Evolutionary conservation across 495 filamentous ascomycete species (phyloP).

Genomic region (Lichina pygmaea): DNA sequence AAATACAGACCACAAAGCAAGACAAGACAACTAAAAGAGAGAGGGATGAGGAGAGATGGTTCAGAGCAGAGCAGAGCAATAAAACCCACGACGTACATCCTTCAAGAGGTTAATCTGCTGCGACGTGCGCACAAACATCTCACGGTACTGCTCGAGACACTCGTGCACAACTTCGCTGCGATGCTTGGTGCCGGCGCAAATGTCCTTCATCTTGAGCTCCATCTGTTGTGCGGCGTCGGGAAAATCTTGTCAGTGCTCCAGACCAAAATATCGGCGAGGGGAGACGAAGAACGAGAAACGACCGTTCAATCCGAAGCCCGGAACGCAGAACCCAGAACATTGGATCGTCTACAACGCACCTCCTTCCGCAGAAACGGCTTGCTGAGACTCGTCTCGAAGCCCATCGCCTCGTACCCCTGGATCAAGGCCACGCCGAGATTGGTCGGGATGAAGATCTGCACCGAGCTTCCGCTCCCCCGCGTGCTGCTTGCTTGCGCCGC

Average conservation of each 20-base stretch:
- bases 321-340: no score
- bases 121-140: slow-evolving; percentile 53
- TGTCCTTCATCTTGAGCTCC: slow-evolving; percentile 82
- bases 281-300: no score
- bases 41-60: neutral
- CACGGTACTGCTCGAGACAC: slow-evolving; percentile 59
- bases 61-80: neutral
- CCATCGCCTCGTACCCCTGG: slow-evolving; percentile 78
- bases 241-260: no score
- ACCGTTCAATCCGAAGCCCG: no score
- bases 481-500: slow-evolving; percentile 9
- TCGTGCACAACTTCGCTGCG: slow-evolving; percentile 47
- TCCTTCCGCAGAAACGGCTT: slow-evolving; percentile 97
- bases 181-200: slow-evolving; percentile 65
- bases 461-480: slow-evolving; percentile 21
- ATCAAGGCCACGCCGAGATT: slow-evolving; percentile 73
- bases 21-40: no score
- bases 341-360: no score
- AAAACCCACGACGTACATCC: slow-evolving; percentile 20
- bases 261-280: no score
- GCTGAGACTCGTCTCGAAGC: slow-evolving; percentile 65
- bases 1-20: no score
- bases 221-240: slow-evolving; percentile 21
- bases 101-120: slow-evolving; percentile 52
- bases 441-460: slow-evolving; percentile 77